These are phyloP conservation scores for Pistacia integerrima DNA, from an alignment of 345 rosid genomes.

Conservation along the genomic window DNA sequence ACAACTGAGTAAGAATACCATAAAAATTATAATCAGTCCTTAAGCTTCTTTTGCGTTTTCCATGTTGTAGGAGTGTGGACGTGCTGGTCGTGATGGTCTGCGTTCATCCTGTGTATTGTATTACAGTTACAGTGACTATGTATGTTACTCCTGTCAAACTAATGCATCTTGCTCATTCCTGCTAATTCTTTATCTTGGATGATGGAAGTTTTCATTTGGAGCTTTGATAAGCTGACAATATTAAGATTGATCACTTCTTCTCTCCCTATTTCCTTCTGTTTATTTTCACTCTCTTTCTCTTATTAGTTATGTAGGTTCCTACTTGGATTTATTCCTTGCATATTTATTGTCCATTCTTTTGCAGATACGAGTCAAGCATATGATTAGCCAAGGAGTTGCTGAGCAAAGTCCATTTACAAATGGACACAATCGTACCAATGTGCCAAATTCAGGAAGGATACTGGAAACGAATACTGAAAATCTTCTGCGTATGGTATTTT, in stretches of 20 bases:
- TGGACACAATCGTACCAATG: conserved; percentile 59
- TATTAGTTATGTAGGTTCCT: not conserved
- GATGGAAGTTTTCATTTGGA: conserved; percentile 6
- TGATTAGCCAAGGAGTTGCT: conserved; percentile 83
- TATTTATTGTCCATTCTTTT: conserved; percentile 22
- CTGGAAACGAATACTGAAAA: conserved; percentile 90
- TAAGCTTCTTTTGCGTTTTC: conserved; percentile 17
- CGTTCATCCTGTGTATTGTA: conserved; percentile 88
- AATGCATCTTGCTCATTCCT: conserved; percentile 20
- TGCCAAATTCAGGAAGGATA: conserved; percentile 65
- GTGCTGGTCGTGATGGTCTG: conserved; percentile 98
- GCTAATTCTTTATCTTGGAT: not conserved
- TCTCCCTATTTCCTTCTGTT: not conserved
- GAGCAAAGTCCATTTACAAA: conserved; percentile 75
- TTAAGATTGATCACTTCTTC: not conserved
- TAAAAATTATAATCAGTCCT: not conserved
- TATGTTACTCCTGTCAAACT: conserved; percentile 40
- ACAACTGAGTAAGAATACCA: not conserved
- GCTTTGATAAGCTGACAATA: not conserved
- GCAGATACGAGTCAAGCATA: conserved; percentile 92
- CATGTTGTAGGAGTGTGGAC: conserved; percentile 85
- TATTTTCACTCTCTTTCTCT: not conserved
- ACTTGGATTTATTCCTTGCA: conserved; percentile 14
- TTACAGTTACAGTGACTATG: conserved; percentile 94
- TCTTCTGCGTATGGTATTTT: conserved; percentile 79